phyloP scores from a whole-genome alignment of 768 basidiomycete species.

The Auricularia heimuer region DNA sequence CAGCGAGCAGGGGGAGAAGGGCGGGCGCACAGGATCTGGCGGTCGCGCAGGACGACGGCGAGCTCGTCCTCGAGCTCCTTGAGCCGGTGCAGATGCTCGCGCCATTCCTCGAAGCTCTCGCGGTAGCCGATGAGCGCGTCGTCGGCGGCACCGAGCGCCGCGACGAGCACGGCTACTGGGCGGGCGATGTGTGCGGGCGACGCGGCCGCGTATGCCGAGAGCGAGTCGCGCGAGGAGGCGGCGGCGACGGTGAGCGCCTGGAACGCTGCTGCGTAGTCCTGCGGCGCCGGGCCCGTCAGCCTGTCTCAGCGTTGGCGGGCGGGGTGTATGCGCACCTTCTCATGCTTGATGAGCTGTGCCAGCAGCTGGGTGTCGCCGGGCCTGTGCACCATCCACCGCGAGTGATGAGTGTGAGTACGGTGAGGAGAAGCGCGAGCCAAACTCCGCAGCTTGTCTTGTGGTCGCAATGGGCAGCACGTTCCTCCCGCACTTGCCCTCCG shows the following conservation, averaged over 20 bases:
- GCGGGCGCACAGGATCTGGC: constrained; percentile 69
- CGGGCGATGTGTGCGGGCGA: constrained; percentile 46
- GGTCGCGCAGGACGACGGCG: constrained; percentile 55
- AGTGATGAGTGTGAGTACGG: neutral
- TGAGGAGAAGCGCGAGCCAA: neutral
- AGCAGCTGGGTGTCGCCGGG: constrained; percentile 1
- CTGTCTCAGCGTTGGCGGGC: neutral
- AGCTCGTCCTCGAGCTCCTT: constrained; percentile 68
- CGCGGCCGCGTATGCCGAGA: constrained; percentile 38
- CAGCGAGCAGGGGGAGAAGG: constrained; percentile 28
- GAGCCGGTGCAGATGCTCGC: constrained; percentile 46
- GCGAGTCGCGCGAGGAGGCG: constrained; percentile 25
- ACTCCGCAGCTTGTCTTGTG: neutral
- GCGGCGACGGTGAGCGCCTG: neutral
- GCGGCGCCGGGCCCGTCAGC: neutral
- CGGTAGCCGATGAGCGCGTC: constrained; percentile 58
- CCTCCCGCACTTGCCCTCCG: constrained; percentile 77
- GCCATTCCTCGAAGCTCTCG: constrained; percentile 53
- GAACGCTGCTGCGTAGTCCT: neutral
- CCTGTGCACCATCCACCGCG: neutral
- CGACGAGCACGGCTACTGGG: constrained; percentile 42
- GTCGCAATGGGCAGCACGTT: constrained; percentile 67
- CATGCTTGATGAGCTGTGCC: constrained; percentile 3
- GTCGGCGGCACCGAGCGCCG: constrained; percentile 51
- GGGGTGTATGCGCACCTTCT: neutral